Conservation (phyloP, 176 grass and related monocot genomes). For the Raddia guianensis region DNA sequence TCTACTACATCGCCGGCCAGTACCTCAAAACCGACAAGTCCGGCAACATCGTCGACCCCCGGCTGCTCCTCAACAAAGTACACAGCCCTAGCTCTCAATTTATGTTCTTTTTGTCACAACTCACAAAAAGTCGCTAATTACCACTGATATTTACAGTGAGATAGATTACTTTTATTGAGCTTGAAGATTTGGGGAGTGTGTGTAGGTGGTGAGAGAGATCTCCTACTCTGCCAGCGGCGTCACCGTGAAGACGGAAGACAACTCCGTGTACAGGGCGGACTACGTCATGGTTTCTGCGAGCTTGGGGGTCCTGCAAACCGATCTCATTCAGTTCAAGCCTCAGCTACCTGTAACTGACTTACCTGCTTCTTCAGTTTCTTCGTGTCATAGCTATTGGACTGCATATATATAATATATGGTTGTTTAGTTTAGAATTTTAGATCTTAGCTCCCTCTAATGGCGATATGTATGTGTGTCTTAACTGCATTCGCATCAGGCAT, state of each 20-base stretch:
- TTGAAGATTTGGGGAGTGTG: no score
- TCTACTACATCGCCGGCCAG: conserved; percentile 55
- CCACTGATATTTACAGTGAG: no score
- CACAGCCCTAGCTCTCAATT: not conserved
- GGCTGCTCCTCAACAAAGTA: conserved; percentile 55
- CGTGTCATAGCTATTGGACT: no score
- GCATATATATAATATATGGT: no score
- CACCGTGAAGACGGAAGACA: conserved; percentile 53
- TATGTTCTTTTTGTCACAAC: not conserved
- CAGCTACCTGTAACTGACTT: conserved; percentile 48
- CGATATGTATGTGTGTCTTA: no score
- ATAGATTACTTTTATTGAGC: no score
- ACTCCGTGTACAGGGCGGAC: conserved; percentile 47
- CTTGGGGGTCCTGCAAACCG: conserved; percentile 64
- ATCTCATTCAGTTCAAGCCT: conserved; percentile 63
- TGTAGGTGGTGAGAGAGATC: conserved; percentile 41
- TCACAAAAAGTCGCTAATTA: not conserved
- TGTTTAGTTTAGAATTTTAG: no score
- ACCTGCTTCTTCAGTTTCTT: not conserved
- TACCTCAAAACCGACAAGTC: conserved; percentile 50
- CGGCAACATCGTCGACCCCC: conserved; percentile 47
- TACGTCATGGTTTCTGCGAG: conserved; percentile 64
- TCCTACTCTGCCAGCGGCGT: conserved; percentile 19
- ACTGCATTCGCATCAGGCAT: conserved; percentile 15
- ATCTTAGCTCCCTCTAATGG: no score